Conservation (phyloP, 495 filamentous ascomycete genomes). For the Penicillium longicatenatum region DNA sequence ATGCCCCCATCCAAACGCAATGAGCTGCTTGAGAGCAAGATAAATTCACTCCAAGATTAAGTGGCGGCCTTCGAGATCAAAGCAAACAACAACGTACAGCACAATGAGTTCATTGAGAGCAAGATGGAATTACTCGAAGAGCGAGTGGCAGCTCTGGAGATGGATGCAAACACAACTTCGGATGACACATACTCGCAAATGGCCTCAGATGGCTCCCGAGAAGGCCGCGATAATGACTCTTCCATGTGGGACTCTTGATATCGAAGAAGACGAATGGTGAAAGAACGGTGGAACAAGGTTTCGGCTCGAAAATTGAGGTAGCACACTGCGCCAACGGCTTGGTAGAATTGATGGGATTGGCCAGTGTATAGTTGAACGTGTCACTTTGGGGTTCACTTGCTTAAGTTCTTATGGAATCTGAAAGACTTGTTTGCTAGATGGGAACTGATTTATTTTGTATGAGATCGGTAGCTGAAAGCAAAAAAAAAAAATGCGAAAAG, state of each 20-base stretch:
- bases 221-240: background rate
- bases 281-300: too few species aligned
- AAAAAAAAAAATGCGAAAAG: background rate
- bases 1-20: background rate
- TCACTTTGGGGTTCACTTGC: background rate
- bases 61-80: background rate
- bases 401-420: background rate
- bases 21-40: background rate
- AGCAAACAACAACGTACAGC: background rate
- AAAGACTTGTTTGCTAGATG: background rate
- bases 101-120: background rate
- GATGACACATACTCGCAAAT: background rate
- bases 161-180: background rate
- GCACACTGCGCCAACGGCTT: too few species aligned
- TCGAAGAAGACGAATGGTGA: too few species aligned
- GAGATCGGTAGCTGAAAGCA: background rate
- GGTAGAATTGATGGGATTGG: too few species aligned
- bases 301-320: too few species aligned
- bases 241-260: too few species aligned
- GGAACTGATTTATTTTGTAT: background rate
- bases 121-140: background rate
- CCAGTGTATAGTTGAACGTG: too few species aligned
- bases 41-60: background rate
- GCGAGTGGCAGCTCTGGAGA: background rate
- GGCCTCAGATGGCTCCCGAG: background rate